These are phyloP conservation scores for Artomyces pyxidatus DNA, from an alignment of 768 basidiomycete genomes.

Conservation along the genomic window DNA sequence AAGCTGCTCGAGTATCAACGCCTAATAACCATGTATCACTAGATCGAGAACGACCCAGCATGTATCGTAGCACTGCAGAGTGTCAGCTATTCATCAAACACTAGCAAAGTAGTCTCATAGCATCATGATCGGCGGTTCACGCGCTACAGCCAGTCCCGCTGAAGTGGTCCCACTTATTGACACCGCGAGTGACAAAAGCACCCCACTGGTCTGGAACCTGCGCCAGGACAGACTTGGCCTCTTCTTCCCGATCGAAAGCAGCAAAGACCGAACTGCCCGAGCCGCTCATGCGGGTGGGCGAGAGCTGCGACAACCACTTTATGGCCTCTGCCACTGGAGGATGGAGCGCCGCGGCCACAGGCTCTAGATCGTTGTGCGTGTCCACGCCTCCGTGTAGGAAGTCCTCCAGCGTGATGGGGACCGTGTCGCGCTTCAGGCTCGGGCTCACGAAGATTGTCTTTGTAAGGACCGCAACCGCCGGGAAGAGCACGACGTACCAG, in stretches of 20 bases:
- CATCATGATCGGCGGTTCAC: too few relatives aligned
- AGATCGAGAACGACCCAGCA: too few relatives aligned
- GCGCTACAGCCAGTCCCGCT: too few relatives aligned
- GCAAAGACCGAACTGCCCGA: slow-evolving; percentile 4
- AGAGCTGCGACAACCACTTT: not conserved
- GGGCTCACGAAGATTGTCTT: slow-evolving; percentile 1
- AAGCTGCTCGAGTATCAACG: too few relatives aligned
- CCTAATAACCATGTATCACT: too few relatives aligned
- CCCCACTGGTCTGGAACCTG: slow-evolving; percentile 3
- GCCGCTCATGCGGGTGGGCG: slow-evolving; percentile 2
- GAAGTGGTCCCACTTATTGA: slow-evolving; percentile 1
- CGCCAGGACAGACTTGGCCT: not conserved
- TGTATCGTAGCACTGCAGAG: too few relatives aligned
- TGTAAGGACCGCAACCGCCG: not conserved
- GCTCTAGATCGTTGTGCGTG: slow-evolving; percentile 3
- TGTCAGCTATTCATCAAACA: too few relatives aligned
- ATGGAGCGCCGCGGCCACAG: not conserved
- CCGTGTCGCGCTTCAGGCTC: not conserved
- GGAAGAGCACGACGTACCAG: slow-evolving; percentile 3
- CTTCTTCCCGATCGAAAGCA: not conserved
- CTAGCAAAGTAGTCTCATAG: too few relatives aligned
- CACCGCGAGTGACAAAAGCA: not conserved
- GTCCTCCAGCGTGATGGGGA: not conserved
- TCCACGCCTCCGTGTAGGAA: not conserved
- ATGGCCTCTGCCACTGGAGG: not conserved